phyloP scores from a whole-genome alignment of 2,329 filamentous ascomycete genomes.

The Pestalotiopsis sp. region DNA sequence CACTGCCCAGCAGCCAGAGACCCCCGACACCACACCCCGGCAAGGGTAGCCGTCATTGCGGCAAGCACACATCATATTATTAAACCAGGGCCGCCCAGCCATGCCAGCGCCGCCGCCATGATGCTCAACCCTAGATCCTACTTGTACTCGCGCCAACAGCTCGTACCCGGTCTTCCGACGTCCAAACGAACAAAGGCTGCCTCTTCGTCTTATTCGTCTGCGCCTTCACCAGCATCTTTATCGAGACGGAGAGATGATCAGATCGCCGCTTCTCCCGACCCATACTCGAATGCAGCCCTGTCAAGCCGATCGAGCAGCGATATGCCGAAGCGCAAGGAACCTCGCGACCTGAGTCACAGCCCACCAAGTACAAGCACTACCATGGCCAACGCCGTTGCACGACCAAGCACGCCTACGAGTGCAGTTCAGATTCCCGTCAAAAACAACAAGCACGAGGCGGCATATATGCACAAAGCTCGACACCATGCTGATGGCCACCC shows the following conservation, averaged over 20 bases:
- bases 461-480: conserved; percentile 36
- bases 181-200: neutral
- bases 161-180: neutral
- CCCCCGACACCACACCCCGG: neutral
- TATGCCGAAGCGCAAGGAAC: conserved; percentile 29
- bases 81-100: neutral
- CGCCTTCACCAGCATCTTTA: conserved; percentile 1
- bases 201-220: neutral
- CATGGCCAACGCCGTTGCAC: conserved; percentile 30
- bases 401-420: conserved; percentile 44
- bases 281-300: conserved; percentile 11
- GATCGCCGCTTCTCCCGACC: neutral
- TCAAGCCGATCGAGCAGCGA: conserved; percentile 5
- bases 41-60: neutral
- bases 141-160: conserved; percentile 11
- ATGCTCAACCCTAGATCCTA: conserved; percentile 11
- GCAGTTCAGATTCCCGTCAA: conserved; percentile 58
- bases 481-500: conserved; percentile 32
- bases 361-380: conserved; percentile 27
- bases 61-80: neutral
- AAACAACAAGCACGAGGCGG: conserved; percentile 37
- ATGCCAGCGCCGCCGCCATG: conserved; percentile 8
- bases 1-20: neutral
- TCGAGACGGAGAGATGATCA: conserved; percentile 22
- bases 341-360: conserved; percentile 25